Conservation (phyloP, 345 rosid species). For the Hibiscus trionum region DNA sequence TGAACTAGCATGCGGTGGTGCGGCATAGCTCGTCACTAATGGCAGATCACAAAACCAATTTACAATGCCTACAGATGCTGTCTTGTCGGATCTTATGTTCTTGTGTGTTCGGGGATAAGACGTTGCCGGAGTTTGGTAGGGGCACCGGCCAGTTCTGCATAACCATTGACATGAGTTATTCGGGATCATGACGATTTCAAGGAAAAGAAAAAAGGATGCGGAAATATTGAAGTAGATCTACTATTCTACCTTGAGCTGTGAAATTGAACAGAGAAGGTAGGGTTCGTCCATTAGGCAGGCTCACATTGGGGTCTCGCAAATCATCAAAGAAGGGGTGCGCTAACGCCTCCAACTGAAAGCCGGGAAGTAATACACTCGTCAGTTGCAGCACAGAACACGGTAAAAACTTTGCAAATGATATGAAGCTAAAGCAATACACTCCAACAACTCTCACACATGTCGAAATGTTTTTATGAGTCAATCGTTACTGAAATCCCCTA, state of each 20-base stretch:
- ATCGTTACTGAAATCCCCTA: background rate
- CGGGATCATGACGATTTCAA: background rate
- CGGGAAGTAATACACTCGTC: background rate
- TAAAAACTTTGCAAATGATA: background rate
- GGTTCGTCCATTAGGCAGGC: conserved; percentile 84
- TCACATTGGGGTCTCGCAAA: conserved; percentile 62
- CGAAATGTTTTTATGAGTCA: background rate
- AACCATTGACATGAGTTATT: conserved; percentile 8
- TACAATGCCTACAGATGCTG: conserved; percentile 14
- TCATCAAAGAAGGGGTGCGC: conserved; percentile 96
- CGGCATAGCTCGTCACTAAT: background rate
- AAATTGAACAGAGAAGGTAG: conserved; percentile 85
- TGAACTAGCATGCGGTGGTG: background rate
- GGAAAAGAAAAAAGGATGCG: background rate
- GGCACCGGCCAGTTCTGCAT: conserved; percentile 85
- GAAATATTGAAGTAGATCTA: background rate
- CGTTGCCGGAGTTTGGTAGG: conserved; percentile 62
- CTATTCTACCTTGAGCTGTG: conserved; percentile 68
- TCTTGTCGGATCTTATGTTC: conserved; percentile 25
- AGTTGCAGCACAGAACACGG: background rate
- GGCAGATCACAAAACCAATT: conserved; percentile 6
- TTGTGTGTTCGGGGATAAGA: conserved; percentile 66
- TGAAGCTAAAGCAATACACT: background rate
- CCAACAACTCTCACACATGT: background rate
- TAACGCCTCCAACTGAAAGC: conserved; percentile 83